These are phyloP conservation scores for Rhynchospora breviuscula DNA, from an alignment of 176 grass and related monocot species.

Conservation along the genomic window DNA sequence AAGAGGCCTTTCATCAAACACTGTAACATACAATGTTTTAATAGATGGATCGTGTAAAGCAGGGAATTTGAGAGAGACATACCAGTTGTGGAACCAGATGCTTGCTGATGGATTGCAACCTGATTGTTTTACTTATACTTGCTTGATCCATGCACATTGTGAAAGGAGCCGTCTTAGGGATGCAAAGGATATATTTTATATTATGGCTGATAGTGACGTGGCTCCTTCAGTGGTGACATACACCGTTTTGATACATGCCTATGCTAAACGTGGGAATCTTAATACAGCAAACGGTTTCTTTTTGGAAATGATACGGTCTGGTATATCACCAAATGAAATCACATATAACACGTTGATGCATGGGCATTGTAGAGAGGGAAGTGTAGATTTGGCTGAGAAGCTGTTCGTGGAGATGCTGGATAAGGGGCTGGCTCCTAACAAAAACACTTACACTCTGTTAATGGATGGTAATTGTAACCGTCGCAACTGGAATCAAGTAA, in stretches of 20 bases:
- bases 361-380: slow-evolving; percentile 46
- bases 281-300: slow-evolving; percentile 51
- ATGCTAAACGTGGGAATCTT: slow-evolving; percentile 49
- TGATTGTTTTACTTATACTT: slow-evolving; percentile 70
- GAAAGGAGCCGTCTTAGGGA: slow-evolving; percentile 43
- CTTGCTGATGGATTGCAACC: slow-evolving; percentile 52
- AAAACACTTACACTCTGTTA: slow-evolving; percentile 62
- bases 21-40: slow-evolving; percentile 63
- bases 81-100: slow-evolving; percentile 46
- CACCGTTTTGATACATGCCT: slow-evolving; percentile 57
- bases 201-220: slow-evolving; percentile 40
- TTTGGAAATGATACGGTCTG: slow-evolving; percentile 38
- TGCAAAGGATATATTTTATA: slow-evolving; percentile 41
- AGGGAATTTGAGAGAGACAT: slow-evolving; percentile 56
- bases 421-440: slow-evolving; percentile 60
- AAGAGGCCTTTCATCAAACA: slow-evolving; percentile 47
- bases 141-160: slow-evolving; percentile 77
- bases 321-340: slow-evolving; percentile 51
- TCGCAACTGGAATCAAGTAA: slow-evolving; percentile 49
- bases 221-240: slow-evolving; percentile 58
- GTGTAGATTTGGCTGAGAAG: slow-evolving; percentile 48
- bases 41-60: slow-evolving; percentile 67
- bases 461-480: slow-evolving; percentile 50
- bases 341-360: slow-evolving; percentile 76
- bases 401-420: slow-evolving; percentile 51